phyloP scores from a whole-genome alignment of 2,329 filamentous ascomycete genomes.

The Aureobasidium melanogenum region DNA sequence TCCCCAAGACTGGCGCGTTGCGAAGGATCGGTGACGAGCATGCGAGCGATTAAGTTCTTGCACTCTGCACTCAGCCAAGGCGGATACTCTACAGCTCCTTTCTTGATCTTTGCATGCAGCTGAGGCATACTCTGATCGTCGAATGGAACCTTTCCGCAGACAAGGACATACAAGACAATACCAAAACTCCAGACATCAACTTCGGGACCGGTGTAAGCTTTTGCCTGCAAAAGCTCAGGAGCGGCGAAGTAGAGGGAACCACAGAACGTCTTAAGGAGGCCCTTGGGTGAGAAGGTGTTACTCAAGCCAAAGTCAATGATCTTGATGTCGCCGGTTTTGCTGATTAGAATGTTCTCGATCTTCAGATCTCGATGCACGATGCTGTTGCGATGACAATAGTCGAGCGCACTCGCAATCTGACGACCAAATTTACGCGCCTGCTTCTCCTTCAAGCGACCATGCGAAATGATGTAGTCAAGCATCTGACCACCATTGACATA shows the following conservation, averaged over 20 bases:
- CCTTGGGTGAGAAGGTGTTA: conserved; percentile 82
- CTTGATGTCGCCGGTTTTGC: conserved; percentile 97
- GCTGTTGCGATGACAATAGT: conserved; percentile 96
- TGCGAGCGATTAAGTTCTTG: conserved; percentile 81
- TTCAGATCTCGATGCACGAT: conserved; percentile 97
- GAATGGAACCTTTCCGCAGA: conserved; percentile 96
- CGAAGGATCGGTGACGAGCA: conserved; percentile 90
- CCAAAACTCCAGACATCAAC: conserved; percentile 99
- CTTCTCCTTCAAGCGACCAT: conserved; percentile 95
- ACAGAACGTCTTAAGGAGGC: conserved; percentile 90
- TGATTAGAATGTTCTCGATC: conserved; percentile 98
- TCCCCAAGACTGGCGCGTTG: conserved; percentile 80
- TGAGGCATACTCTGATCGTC: conserved; percentile 99
- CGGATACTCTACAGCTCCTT: conserved; percentile 90
- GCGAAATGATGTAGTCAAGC: conserved; percentile 99
- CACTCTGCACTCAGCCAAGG: conserved; percentile 89
- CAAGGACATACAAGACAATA: conserved; percentile 92
- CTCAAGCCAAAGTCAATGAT: conserved; percentile 98
- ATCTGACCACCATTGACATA: conserved; percentile 98
- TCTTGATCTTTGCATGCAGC: conserved; percentile 97
- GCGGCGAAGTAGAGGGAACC: conserved; percentile 97
- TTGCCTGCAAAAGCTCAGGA: conserved; percentile 85
- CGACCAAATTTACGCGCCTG: conserved; percentile 95
- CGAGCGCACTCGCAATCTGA: conserved; percentile 90
- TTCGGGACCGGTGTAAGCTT: conserved; percentile 90